Evolutionary conservation across 1,284 basidiomycete genomes (phyloP).

Genomic region (Leccinum pachyderme): DNA sequence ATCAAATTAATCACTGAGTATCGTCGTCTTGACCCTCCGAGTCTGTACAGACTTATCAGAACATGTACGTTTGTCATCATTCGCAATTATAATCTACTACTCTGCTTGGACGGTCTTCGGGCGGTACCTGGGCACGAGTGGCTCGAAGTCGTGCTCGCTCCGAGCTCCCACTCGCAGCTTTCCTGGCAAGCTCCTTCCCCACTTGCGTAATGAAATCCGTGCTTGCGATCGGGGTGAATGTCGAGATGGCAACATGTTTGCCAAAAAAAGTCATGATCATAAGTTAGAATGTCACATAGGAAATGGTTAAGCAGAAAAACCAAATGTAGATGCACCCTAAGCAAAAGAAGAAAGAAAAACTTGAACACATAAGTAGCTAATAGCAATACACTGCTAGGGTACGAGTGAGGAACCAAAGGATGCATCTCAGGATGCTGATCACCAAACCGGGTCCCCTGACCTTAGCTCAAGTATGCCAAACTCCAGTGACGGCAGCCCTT

Average conservation of each 20-base stretch:
- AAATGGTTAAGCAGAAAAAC: not conserved
- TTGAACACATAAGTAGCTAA: not conserved
- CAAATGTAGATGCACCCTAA: not conserved
- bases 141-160: too few species aligned
- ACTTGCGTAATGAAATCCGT: too few species aligned
- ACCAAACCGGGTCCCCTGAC: constrained; percentile 9
- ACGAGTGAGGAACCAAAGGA: not conserved
- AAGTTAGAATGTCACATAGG: not conserved
- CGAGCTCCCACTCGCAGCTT: too few species aligned
- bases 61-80: too few species aligned
- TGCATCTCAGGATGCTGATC: not conserved
- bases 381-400: not conserved
- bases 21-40: too few species aligned
- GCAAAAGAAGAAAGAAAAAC: not conserved
- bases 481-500: constrained; percentile 16
- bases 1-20: not conserved
- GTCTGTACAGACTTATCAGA: too few species aligned
- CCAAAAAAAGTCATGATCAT: not conserved
- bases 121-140: too few species aligned
- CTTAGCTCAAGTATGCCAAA: constrained; percentile 20
- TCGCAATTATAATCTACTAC: too few species aligned
- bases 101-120: too few species aligned
- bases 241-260: not conserved
- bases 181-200: too few species aligned
- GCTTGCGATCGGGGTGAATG: too few species aligned